These are phyloP conservation scores for Edhazardia aedis DNA, from an alignment of 371 early-diverging fungal genomes.

Conservation along the genomic window DNA sequence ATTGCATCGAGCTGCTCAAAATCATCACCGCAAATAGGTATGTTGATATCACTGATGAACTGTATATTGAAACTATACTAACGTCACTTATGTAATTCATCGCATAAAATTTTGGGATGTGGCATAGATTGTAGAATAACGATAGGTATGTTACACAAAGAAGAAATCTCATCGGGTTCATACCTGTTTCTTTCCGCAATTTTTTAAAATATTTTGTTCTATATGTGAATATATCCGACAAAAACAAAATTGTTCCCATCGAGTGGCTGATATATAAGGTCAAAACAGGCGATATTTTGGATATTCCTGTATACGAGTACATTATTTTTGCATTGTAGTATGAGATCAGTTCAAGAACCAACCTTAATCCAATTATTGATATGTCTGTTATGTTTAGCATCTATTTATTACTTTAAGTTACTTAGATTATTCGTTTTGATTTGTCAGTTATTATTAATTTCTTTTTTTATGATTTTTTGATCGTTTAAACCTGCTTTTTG, in stretches of 20 bases:
- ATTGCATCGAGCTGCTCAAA: not conserved
- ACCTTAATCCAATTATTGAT: not conserved
- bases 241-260: not conserved
- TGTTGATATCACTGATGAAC: not conserved
- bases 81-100: not conserved
- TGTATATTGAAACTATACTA: not conserved
- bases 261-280: slow-evolving; percentile 1
- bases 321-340: slow-evolving; percentile 8
- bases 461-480: too few relatives aligned
- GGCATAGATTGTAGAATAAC: slow-evolving; percentile 1
- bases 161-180: not conserved
- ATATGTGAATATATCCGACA: not conserved
- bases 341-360: not conserved
- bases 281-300: slow-evolving; percentile 1
- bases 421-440: too few relatives aligned
- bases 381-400: too few relatives aligned
- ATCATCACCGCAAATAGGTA: not conserved
- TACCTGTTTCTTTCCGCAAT: not conserved
- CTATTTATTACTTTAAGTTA: too few relatives aligned
- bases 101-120: slow-evolving; percentile 3
- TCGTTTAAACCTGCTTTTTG: too few relatives aligned
- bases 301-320: not conserved
- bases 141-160: not conserved
- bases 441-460: too few relatives aligned
- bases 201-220: not conserved